Percentiles rank a stretch among this genome's conserved stretches.
phyloP scores from a whole-genome alignment of 495 filamentous ascomycete species.

The Parathielavia hyrcaniae region DNA sequence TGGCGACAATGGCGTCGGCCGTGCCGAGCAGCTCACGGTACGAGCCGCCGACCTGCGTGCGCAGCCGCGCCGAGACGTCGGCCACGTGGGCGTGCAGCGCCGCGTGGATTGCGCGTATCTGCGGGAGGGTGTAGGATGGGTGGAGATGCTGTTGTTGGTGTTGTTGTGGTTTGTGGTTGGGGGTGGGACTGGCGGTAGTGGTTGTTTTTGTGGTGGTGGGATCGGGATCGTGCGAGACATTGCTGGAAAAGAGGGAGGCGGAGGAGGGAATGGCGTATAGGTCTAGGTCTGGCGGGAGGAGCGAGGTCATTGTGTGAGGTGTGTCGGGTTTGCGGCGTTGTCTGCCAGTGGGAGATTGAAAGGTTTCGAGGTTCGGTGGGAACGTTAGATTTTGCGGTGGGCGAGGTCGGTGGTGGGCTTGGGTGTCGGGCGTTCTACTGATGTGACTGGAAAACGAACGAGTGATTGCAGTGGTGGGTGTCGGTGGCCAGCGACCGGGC shows the following conservation, averaged over 20 bases:
- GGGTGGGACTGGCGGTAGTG: background rate
- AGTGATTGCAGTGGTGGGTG: too few relatives aligned
- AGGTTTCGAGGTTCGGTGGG: too few relatives aligned
- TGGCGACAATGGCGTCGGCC: constrained; percentile 82
- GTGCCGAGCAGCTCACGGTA: constrained; percentile 91
- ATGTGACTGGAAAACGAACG: too few relatives aligned
- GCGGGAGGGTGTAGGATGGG: constrained; percentile 47
- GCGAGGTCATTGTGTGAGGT: too few relatives aligned
- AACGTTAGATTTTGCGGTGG: too few relatives aligned
- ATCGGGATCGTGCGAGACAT: background rate
- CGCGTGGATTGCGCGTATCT: constrained; percentile 56
- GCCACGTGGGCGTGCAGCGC: constrained; percentile 51
- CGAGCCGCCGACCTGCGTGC: constrained; percentile 85
- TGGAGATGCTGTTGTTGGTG: background rate
- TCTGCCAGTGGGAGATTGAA: too few relatives aligned
- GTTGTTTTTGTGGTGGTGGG: background rate
- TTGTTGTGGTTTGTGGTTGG: background rate
- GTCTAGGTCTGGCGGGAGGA: constrained; percentile 5
- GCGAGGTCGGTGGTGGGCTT: too few relatives aligned
- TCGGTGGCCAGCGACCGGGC: too few relatives aligned
- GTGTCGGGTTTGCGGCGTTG: background rate
- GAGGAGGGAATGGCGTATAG: constrained; percentile 4
- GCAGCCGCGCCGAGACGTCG: constrained; percentile 80
- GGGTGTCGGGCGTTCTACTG: too few relatives aligned
- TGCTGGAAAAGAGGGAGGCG: constrained; percentile 4